Evolutionary conservation across 2,329 filamentous ascomycete genomes (phyloP).

Genomic region (Westerdykella sp.): DNA sequence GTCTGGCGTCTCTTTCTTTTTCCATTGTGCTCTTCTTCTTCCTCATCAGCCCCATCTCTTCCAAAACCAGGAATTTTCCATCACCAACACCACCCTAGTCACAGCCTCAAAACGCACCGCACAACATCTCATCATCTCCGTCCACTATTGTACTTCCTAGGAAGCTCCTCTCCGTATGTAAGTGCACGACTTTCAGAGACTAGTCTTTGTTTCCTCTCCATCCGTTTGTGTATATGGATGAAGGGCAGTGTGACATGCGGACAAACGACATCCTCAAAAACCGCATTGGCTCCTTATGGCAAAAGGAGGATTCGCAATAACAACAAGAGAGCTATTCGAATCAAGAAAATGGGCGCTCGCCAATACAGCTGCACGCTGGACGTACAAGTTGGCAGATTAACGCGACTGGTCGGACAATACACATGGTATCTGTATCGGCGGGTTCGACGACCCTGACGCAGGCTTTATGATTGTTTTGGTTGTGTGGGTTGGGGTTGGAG

Average conservation of each 20-base stretch:
- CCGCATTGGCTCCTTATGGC: conserved; percentile 53
- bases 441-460: conserved; percentile 41
- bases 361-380: conserved; percentile 47
- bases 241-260: conserved; percentile 64
- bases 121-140: conserved; percentile 9
- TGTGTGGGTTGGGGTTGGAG: conserved; percentile 40
- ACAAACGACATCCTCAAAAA: conserved; percentile 98
- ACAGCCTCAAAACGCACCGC: conserved; percentile 14
- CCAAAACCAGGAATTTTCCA: conserved; percentile 6
- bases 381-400: conserved; percentile 57
- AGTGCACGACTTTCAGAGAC: conserved; percentile 79
- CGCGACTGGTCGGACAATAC: conserved; percentile 57
- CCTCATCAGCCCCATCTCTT: conserved; percentile 11
- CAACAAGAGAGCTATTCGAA: conserved; percentile 13
- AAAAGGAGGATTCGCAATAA: conserved; percentile 16
- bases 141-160: conserved; percentile 14
- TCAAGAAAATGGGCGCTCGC: conserved; percentile 50
- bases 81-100: conserved; percentile 22
- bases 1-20: conserved; percentile 4
- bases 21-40: conserved; percentile 5
- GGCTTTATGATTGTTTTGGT: conserved; percentile 39
- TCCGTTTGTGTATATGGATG: conserved; percentile 33
- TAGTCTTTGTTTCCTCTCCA: conserved; percentile 90
- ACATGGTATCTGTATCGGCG: conserved; percentile 44
- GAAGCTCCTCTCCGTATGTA: conserved; percentile 64